A percentile compares a stretch with the other conserved stretches of the same genome.
Conservation (phyloP, 2,329 filamentous ascomycete species). For the Grosmannia serpens region DNA sequence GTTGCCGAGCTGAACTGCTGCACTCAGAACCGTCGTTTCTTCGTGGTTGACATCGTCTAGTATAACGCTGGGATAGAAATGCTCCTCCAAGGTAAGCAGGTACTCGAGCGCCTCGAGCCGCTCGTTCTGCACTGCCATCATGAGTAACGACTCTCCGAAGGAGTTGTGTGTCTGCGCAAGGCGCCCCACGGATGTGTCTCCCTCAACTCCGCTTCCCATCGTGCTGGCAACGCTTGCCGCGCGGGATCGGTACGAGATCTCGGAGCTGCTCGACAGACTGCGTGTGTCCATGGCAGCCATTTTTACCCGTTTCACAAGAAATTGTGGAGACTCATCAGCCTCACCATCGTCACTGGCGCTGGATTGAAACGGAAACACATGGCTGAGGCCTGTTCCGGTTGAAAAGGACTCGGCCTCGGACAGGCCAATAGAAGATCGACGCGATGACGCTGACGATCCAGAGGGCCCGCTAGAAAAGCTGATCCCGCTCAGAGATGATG, state of each 20-base stretch:
- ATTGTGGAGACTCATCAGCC: conserved; percentile 15
- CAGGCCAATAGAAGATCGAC: conserved; percentile 29
- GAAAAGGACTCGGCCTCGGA: conserved; percentile 39
- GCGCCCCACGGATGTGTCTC: conserved; percentile 74
- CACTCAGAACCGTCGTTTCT: conserved; percentile 77
- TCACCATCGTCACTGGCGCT: conserved; percentile 11
- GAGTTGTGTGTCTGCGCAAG: conserved; percentile 59
- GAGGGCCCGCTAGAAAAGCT: conserved; percentile 30
- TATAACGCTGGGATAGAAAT: conserved; percentile 60
- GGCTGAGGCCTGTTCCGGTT: conserved; percentile 51
- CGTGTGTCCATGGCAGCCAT: conserved; percentile 82
- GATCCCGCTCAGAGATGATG: conserved; percentile 31
- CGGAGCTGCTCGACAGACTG: conserved; percentile 79
- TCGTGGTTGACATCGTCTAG: conserved; percentile 82
- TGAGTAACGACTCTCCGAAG: conserved; percentile 71
- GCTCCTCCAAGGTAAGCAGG: conserved; percentile 63
- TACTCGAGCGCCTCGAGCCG: conserved; percentile 66
- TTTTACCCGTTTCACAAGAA: conserved; percentile 47
- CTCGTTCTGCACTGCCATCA: conserved; percentile 72
- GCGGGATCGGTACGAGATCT: conserved; percentile 69
- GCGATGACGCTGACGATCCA: conserved; percentile 20
- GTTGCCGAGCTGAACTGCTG: conserved; percentile 78
- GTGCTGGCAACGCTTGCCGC: conserved; percentile 64
- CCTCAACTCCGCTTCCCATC: conserved; percentile 61
- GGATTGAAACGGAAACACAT: conserved; percentile 81